Conservation (phyloP, 208 protist species). For the Jaenimonas drosophilae region DNA sequence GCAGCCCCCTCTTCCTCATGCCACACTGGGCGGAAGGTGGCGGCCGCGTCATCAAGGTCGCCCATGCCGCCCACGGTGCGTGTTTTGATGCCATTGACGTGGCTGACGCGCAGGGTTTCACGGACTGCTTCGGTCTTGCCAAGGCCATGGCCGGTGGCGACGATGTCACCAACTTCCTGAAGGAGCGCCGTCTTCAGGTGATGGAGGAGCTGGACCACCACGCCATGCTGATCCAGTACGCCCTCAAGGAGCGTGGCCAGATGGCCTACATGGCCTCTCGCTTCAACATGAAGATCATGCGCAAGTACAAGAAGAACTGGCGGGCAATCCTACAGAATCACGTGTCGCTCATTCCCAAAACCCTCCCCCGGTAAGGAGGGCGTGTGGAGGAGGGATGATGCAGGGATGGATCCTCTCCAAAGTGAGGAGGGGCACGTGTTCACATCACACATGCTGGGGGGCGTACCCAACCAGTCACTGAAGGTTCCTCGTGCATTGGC, state of each 20-base stretch:
- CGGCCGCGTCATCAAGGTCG: conserved; percentile 80
- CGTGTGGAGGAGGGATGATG: background rate
- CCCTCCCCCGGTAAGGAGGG: background rate
- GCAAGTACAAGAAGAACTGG: conserved; percentile 85
- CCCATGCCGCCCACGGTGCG: conserved; percentile 75
- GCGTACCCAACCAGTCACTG: too few relatives aligned
- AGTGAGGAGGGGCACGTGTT: too few relatives aligned
- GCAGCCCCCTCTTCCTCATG: conserved; percentile 79
- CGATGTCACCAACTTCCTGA: conserved; percentile 60
- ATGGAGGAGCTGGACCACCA: conserved; percentile 88
- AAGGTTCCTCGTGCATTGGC: too few relatives aligned
- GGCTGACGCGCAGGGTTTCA: conserved; percentile 83
- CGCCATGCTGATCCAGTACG: conserved; percentile 54
- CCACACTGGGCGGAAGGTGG: conserved; percentile 84
- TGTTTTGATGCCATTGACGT: conserved; percentile 87
- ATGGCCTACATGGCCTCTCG: conserved; percentile 80
- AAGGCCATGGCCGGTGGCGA: conserved; percentile 61
- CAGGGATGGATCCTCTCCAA: background rate
- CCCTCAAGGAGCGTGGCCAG: conserved; percentile 80
- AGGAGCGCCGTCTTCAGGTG: conserved; percentile 77
- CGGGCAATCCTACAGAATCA: conserved; percentile 80
- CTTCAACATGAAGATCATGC: conserved; percentile 88
- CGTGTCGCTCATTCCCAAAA: conserved; percentile 77
- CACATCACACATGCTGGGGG: too few relatives aligned
- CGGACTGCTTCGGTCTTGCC: conserved; percentile 85